phyloP scores from a whole-genome alignment of 176 grass and related monocot species.

The Themeda triandra region DNA sequence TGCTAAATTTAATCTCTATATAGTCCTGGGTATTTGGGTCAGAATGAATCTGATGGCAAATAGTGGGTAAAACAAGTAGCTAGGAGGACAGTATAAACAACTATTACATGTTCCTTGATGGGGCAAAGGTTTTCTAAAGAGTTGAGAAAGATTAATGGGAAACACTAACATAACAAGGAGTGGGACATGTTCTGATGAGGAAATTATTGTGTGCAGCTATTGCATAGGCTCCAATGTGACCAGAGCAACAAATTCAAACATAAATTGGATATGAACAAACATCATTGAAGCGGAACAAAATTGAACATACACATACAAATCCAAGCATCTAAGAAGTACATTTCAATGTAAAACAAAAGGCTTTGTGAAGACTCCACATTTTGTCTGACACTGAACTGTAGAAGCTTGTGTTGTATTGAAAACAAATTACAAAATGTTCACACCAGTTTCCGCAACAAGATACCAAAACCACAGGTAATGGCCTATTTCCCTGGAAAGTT shows the following conservation, averaged over 20 bases:
- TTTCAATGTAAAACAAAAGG: background rate
- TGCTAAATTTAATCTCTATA: background rate
- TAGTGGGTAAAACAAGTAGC: background rate
- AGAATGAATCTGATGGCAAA: too few species aligned
- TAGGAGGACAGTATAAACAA: background rate
- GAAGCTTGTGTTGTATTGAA: background rate
- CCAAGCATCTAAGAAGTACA: background rate
- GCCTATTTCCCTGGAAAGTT: too few species aligned
- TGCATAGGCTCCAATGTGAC: background rate
- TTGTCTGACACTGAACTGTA: background rate
- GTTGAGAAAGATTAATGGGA: background rate
- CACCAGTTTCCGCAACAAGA: background rate
- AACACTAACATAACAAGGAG: background rate
- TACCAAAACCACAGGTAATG: too few species aligned
- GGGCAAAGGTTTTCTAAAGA: background rate
- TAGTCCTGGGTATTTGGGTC: too few species aligned
- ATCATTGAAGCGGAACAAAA: background rate
- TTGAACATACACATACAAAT: background rate
- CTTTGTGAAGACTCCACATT: background rate
- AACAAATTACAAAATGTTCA: background rate
- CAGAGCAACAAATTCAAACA: background rate
- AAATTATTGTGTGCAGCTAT: background rate
- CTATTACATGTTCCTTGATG: background rate
- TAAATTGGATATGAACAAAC: background rate
- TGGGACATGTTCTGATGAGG: background rate